Base-by-base conservation (phyloP, 352 stramenopile genomes). In the Vaucheria bursata region DNA sequence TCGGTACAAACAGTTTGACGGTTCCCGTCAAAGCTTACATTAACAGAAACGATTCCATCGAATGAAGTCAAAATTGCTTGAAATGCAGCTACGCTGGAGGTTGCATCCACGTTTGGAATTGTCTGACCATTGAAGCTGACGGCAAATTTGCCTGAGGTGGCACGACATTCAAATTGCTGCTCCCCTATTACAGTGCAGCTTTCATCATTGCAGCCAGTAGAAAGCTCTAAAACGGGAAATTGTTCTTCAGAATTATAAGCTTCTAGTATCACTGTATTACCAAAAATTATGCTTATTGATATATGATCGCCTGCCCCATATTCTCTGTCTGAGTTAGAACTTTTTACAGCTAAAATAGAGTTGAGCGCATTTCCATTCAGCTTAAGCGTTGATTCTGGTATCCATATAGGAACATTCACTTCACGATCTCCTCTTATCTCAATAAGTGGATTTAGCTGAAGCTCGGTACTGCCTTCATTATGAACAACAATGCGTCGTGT, bases 71-170 rank as follows among this genome's bases (percentile, higher is more conserved):
- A 35, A 29, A 37, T 3, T 29, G 36, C 65, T 36, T 35, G 12
- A 1, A 72, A 2, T 2, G 8, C 31, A 29, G 36, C 65, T 8
- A 35, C 1, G 1, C 5, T 34, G 6, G 31, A 2, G 1, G 6
- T 37, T 31, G 65, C 65, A 38, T 72, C 40, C 29, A 72, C 2
- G 31, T 72, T 72, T 34, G 65, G 36, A 6, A 72, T 40, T 2
- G 65, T 72, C 2, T 72, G 1, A 37, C 31, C 65, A 25, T 72
- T 25, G 3, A 72, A 72, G n/a, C 33, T 50, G 6, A 72, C 8
- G 2, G 65, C 6, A 72, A 72, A 72, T 8, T 29, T 2, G n/a
- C 65, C 65, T 7, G 4, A 2, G 5, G 1, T 72, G 4, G 65
- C 65, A 29, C 8, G 36, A 38, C 65, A 72, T 40, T 36, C 6